phyloP scores from a whole-genome alignment of 192 early-diverging fungal genomes.

The Linnemannia exigua region DNA sequence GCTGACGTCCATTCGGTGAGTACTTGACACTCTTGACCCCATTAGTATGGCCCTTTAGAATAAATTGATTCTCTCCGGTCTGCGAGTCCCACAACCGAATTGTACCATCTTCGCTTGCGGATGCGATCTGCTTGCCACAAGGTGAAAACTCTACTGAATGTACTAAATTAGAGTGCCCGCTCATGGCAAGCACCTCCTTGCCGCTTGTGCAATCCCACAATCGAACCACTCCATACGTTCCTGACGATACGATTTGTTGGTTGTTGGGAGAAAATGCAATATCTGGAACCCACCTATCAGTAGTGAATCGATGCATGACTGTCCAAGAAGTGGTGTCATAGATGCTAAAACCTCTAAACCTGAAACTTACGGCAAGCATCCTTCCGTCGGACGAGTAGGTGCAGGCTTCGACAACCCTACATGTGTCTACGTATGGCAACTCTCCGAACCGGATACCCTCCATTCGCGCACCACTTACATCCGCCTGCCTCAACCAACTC shows the following conservation, averaged over 20 bases:
- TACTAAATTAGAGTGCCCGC: not conserved
- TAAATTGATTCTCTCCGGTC: not conserved
- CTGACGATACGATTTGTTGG: not conserved
- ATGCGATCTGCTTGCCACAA: not conserved
- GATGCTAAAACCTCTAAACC: not conserved
- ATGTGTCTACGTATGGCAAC: not conserved
- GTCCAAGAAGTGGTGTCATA: conserved; percentile 10
- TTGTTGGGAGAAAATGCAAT: conserved; percentile 7
- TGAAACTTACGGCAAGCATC: not conserved
- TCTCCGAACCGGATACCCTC: not conserved
- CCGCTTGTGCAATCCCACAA: not conserved
- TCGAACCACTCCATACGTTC: not conserved
- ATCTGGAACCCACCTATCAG: not conserved
- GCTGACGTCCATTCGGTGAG: not conserved
- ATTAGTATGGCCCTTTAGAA: not conserved
- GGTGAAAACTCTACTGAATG: not conserved
- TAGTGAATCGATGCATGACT: too few relatives aligned
- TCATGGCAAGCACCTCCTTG: not conserved
- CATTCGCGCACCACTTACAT: not conserved
- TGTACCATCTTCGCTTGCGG: not conserved
- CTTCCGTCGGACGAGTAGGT: not conserved
- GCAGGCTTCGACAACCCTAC: not conserved
- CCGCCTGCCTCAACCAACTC: not conserved
- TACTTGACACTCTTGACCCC: not conserved
- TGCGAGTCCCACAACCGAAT: not conserved